Conservation (phyloP, 768 basidiomycete species). For the Cystofilobasidium bisporidii region DNA sequence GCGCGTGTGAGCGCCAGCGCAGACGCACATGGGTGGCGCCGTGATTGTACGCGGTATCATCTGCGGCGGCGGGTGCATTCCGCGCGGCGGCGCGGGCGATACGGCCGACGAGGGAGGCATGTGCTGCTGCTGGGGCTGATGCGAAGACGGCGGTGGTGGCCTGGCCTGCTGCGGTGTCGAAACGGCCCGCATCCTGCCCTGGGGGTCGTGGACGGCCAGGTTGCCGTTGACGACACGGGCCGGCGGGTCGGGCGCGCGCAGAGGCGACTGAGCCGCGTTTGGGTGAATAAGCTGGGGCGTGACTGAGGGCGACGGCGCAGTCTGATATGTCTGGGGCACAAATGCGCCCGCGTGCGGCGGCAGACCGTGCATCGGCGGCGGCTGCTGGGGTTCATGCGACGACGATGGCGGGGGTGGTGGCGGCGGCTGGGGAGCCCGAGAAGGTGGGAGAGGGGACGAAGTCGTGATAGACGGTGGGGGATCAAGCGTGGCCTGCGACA, state of each 20-base stretch:
- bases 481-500: too few relatives aligned
- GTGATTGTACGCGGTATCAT: background rate
- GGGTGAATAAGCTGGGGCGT: constrained; percentile 1
- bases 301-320: background rate
- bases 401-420: background rate
- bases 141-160: background rate
- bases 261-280: background rate
- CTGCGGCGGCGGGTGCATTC: background rate
- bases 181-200: background rate
- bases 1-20: background rate
- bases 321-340: background rate
- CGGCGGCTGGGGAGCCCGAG: background rate
- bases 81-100: background rate
- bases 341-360: background rate
- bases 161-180: background rate
- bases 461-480: constrained; percentile 6
- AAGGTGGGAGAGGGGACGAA: background rate
- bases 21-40: background rate
- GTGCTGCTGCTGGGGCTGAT: constrained; percentile 11
- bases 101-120: background rate
- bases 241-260: background rate
- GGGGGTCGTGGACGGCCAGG: background rate
- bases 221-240: background rate
- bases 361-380: background rate
- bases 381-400: too few relatives aligned